Percentiles rank a stretch among this genome's conserved stretches.
phyloP scores from a whole-genome alignment of 176 grass and related monocot species.

The Pontederia paniculata region DNA sequence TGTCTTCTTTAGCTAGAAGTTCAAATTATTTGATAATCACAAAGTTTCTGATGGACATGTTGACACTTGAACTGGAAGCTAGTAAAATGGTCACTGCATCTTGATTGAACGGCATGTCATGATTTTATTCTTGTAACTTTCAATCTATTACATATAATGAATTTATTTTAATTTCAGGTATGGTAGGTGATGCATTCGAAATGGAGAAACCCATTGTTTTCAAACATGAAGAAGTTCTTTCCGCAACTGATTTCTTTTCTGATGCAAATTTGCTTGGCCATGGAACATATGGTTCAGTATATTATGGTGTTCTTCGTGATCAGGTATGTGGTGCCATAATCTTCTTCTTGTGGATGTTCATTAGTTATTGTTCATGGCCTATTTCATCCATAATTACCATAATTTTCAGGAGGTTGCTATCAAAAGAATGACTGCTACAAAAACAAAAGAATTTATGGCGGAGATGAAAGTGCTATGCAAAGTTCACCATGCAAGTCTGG shows the following conservation, averaged over 20 bases:
- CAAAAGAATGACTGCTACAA: slow-evolving; percentile 96
- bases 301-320: slow-evolving; percentile 84
- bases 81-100: neutral
- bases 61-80: neutral
- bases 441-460: slow-evolving; percentile 97
- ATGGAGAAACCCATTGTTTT: slow-evolving; percentile 78
- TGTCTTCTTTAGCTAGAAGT: no score
- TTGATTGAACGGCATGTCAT: neutral
- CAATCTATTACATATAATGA: neutral
- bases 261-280: slow-evolving; percentile 95
- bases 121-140: neutral
- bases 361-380: slow-evolving; percentile 10
- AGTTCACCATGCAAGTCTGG: slow-evolving; percentile 98
- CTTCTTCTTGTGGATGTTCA: neutral
- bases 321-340: slow-evolving; percentile 39
- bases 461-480: slow-evolving; percentile 98
- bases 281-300: slow-evolving; percentile 96
- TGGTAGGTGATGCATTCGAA: slow-evolving; percentile 67
- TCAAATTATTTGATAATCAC: no score
- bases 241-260: slow-evolving; percentile 71
- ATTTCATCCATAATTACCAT: slow-evolving; percentile 4
- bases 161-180: slow-evolving; percentile 27
- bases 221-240: slow-evolving; percentile 72
- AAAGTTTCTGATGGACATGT: neutral
- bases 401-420: slow-evolving; percentile 72